Conservation (phyloP, 768 basidiomycete genomes). For the Mycena kentingensis region DNA sequence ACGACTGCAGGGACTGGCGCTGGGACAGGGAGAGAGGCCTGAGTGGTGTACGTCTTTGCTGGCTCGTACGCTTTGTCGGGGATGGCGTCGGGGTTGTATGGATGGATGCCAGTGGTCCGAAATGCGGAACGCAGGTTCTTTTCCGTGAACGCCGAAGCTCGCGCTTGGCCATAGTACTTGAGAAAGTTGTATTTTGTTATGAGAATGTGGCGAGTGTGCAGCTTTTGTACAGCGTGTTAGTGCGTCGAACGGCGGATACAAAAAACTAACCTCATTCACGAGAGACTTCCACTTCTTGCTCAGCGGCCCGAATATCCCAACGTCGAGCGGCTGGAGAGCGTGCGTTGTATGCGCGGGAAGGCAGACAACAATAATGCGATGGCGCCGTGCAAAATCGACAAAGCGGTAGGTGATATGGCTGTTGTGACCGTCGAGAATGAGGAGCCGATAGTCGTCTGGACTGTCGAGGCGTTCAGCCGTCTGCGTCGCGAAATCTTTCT, state of each 20-base stretch:
- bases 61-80: conserved; percentile 7
- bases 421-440: conserved; percentile 34
- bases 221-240: not conserved
- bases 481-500: conserved; percentile 22
- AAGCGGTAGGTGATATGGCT: conserved; percentile 17
- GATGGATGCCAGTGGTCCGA: conserved; percentile 23
- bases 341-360: conserved; percentile 39
- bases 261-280: not conserved
- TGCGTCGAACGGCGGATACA: not conserved
- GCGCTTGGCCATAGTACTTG: conserved; percentile 12
- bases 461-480: conserved; percentile 4
- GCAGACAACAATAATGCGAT: conserved; percentile 29
- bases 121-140: conserved; percentile 22
- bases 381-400: conserved; percentile 17
- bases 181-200: conserved; percentile 24
- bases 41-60: conserved; percentile 8
- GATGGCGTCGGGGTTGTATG: conserved; percentile 21
- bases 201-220: not conserved
- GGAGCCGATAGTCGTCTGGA: not conserved
- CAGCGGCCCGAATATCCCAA: conserved; percentile 34
- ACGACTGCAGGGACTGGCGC: not conserved
- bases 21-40: conserved; percentile 9
- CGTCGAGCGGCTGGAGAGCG: conserved; percentile 37
- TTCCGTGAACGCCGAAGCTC: conserved; percentile 5
- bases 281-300: conserved; percentile 5